These are phyloP conservation scores for Brassica juncea DNA, from an alignment of 345 rosid species.

Conservation along the genomic window DNA sequence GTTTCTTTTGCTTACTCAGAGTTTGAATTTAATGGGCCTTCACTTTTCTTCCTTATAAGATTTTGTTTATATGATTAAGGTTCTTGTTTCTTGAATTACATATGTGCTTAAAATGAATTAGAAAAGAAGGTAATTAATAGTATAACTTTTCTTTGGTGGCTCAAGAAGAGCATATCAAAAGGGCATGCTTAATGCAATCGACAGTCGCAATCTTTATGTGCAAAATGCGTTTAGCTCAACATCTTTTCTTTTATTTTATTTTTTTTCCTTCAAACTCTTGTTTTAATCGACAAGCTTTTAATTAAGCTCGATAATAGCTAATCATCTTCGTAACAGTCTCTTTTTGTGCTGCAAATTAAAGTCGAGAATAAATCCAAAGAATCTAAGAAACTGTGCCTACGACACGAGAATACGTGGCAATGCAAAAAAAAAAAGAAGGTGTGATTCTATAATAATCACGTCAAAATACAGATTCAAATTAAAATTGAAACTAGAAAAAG, in stretches of 20 bases:
- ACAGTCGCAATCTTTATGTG: slow-evolving; percentile 41
- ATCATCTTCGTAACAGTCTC: slow-evolving; percentile 4
- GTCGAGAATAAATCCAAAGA: slow-evolving; percentile 34
- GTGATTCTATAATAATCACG: background rate
- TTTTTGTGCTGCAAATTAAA: background rate
- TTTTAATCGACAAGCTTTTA: background rate
- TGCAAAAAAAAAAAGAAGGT: background rate
- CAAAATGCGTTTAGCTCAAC: slow-evolving; percentile 33
- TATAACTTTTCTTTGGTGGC: slow-evolving; percentile 6
- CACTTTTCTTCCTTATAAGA: background rate
- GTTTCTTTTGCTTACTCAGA: background rate
- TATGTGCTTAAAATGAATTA: background rate
- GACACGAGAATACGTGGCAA: slow-evolving; percentile 30
- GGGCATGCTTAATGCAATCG: slow-evolving; percentile 24
- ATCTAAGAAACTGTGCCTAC: slow-evolving; percentile 14
- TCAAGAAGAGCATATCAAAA: slow-evolving; percentile 35
- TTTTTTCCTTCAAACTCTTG: background rate
- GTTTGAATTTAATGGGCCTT: background rate
- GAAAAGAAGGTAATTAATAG: background rate
- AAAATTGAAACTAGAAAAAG: background rate
- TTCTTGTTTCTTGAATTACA: slow-evolving; percentile 7
- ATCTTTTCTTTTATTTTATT: background rate
- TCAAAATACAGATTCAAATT: background rate
- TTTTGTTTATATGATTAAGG: background rate
- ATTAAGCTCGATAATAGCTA: slow-evolving; percentile 7